A percentile compares a stretch with the other conserved stretches of the same genome.
Evolutionary conservation across 257 asterid species (phyloP).

Genomic region (Leptodermis oblonga): DNA sequence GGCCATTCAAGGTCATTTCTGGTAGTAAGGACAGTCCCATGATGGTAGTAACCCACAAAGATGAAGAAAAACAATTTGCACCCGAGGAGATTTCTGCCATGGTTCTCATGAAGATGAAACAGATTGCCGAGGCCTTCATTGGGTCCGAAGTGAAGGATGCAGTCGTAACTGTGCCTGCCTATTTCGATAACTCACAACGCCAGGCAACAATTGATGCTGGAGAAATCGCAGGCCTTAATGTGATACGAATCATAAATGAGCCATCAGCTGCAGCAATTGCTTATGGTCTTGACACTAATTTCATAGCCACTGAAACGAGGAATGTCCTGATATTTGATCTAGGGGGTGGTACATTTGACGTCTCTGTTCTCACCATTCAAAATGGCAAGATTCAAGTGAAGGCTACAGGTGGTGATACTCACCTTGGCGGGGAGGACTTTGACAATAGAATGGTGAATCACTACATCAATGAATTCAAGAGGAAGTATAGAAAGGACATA

Average conservation of each 20-base stretch:
- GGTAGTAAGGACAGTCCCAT: neutral
- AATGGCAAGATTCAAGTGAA: neutral
- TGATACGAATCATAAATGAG: neutral
- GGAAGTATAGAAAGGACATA: neutral
- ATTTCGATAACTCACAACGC: neutral
- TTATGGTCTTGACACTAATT: neutral
- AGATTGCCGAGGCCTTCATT: constrained; percentile 1
- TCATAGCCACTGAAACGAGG: neutral
- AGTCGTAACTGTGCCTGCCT: neutral
- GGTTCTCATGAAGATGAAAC: neutral
- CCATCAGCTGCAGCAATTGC: neutral
- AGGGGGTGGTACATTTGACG: neutral
- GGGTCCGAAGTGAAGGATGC: neutral
- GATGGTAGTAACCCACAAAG: neutral
- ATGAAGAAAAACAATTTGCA: neutral
- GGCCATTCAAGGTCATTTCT: neutral
- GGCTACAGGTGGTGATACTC: neutral
- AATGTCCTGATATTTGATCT: neutral
- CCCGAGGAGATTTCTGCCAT: constrained; percentile 1
- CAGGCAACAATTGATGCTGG: neutral
- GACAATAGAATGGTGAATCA: neutral
- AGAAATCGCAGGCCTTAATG: neutral
- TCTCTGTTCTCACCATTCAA: neutral
- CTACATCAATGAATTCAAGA: neutral
- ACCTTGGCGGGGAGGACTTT: constrained; percentile 1